Conservation (phyloP, 2,329 filamentous ascomycete species). For the Penicillium polonicum region DNA sequence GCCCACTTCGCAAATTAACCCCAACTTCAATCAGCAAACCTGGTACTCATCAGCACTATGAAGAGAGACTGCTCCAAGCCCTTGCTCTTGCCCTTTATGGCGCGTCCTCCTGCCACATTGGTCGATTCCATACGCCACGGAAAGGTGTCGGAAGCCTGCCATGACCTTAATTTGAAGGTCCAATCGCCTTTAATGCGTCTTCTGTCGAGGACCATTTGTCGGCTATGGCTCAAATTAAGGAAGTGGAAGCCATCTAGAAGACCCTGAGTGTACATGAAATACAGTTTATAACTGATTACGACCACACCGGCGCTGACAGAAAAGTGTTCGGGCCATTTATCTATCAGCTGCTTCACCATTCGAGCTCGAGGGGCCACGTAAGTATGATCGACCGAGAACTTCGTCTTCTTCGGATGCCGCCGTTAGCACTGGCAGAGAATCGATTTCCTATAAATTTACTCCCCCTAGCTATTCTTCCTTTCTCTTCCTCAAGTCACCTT, state of each 20-base stretch:
- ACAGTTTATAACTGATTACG: background rate
- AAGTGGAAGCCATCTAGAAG: background rate
- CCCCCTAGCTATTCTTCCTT: too few species aligned
- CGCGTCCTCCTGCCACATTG: background rate
- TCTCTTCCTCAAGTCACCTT: too few species aligned
- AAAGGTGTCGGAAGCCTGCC: background rate
- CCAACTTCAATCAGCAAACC: background rate
- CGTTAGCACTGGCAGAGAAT: too few species aligned
- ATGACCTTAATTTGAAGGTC: background rate
- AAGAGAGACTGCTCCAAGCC: background rate
- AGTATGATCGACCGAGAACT: background rate
- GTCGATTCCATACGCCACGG: background rate
- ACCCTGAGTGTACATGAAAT: background rate
- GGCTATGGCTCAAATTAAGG: background rate
- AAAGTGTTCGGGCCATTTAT: background rate
- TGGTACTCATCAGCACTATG: background rate
- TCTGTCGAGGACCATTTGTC: background rate
- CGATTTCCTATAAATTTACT: background rate
- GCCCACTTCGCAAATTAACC: too few species aligned
- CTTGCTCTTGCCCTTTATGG: background rate
- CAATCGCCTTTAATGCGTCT: too few species aligned
- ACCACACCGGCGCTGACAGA: background rate
- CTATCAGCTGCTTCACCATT: background rate
- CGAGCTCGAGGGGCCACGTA: background rate
- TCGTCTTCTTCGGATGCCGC: too few species aligned